These are phyloP conservation scores for Debaryomyces maramus DNA, from an alignment of 805 yeast species.

Conservation along the genomic window DNA sequence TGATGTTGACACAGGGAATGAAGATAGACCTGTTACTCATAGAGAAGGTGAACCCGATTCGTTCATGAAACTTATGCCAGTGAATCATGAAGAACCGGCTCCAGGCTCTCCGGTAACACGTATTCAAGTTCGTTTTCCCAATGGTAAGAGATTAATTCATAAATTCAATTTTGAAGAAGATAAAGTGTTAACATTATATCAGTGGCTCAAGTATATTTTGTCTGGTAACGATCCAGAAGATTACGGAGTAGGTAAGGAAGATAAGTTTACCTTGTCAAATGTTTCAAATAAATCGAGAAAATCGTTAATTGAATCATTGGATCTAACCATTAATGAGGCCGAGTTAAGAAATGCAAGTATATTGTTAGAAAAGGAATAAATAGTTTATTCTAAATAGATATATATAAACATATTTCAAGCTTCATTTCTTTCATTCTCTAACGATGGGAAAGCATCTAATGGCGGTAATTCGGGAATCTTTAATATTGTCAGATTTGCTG, in stretches of 20 bases:
- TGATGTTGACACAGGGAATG: conserved; percentile 18
- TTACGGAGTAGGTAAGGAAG: conserved; percentile 47
- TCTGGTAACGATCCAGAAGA: conserved; percentile 40
- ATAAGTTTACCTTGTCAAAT: conserved; percentile 33
- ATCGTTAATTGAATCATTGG: conserved; percentile 54
- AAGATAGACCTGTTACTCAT: conserved; percentile 11
- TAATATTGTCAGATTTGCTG: background rate
- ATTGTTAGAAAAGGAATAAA: conserved; percentile 53
- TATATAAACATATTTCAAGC: conserved; percentile 4
- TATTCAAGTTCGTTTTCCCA: conserved; percentile 81
- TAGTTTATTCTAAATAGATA: conserved; percentile 1
- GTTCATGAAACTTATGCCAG: conserved; percentile 51
- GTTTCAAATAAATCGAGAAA: conserved; percentile 42
- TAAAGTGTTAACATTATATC: conserved; percentile 59
- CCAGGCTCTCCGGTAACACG: conserved; percentile 58
- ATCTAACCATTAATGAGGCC: conserved; percentile 64
- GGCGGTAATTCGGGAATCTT: conserved; percentile 22
- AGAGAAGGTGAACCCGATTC: conserved; percentile 30
- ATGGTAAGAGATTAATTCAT: conserved; percentile 68
- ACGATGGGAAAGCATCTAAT: conserved; percentile 22
- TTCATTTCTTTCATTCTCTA: conserved; percentile 3
- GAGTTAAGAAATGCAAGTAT: conserved; percentile 82
- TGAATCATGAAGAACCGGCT: conserved; percentile 65
- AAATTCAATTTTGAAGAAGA: conserved; percentile 54
- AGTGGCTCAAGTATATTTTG: conserved; percentile 62